Evolutionary conservation across 2,329 filamentous ascomycete genomes (phyloP), one percentile per base, ranked within the genome.

Genomic region (Alternaria panax): DNA sequence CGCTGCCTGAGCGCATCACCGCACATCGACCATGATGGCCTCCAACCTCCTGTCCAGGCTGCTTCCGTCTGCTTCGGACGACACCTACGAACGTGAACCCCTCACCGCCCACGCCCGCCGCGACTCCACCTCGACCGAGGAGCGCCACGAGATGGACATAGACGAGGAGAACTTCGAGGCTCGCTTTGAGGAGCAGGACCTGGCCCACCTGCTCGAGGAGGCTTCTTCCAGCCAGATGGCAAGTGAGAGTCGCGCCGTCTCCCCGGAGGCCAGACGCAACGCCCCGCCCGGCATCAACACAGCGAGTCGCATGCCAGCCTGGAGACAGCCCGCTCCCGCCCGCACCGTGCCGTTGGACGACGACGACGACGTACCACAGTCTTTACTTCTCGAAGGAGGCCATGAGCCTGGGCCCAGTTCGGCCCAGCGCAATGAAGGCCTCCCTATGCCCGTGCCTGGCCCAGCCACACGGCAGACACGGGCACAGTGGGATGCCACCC

Each of bases 301-400:
- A 12, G 54, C 67, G 47, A 66, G 60, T 73, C 76, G 75, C 57
- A 72, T 74, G 41, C 73, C 72, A 48, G 68, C 67, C 24, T 80
- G 80, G 79, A 76, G 78, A 65, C 74, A 76, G 40, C 65, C 74
- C 32, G 55, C 59, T 18, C 60, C 65, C 53, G 64, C 60, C 32
- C 69, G 62, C 46, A 58, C 54, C 11, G 43, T 61, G 5, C 66
- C 66, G 7, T 38, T 71, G 32, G 85, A 87, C 48, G 82, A 84
- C 34, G 86, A 88, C 67, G 65, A 68, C 41, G 66, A 71, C 40
- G 87, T 90, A 3, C 88, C 88, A 2, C 83, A 84, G 54, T 90
- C 88, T 8, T 77, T 90, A 36, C 77, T 90, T 28, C 79, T 89
- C 38, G 87, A 89, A 75, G 84, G 80, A 34, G 79, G 79, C 43